Conservation (phyloP, 345 rosid genomes). For the Bruguiera gymnorhiza region DNA sequence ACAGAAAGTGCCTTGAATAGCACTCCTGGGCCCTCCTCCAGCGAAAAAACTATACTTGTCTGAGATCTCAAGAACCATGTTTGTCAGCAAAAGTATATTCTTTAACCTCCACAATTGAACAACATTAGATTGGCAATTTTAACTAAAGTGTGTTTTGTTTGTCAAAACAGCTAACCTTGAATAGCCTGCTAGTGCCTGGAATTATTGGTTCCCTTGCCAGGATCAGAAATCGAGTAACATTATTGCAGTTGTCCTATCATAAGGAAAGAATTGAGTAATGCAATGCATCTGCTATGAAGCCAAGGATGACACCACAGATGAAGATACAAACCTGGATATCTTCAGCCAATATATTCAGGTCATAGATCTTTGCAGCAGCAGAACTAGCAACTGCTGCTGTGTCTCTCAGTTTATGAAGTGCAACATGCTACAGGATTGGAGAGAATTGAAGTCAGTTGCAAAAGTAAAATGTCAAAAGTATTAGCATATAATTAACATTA, state of each 20-base stretch:
- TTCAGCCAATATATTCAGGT: slow-evolving; percentile 76
- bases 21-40: slow-evolving; percentile 95
- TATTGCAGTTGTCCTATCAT: slow-evolving; percentile 73
- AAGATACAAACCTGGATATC: slow-evolving; percentile 74
- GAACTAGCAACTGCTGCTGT: slow-evolving; percentile 94
- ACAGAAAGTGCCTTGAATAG: slow-evolving; percentile 99
- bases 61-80: slow-evolving; percentile 30
- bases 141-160: neutral
- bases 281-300: neutral
- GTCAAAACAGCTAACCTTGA: slow-evolving; percentile 61
- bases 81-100: slow-evolving; percentile 6
- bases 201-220: slow-evolving; percentile 98
- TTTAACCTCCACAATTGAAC: neutral
- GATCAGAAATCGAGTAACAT: slow-evolving; percentile 91
- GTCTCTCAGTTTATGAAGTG: slow-evolving; percentile 58
- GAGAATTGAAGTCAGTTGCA: slow-evolving; percentile 14
- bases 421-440: slow-evolving; percentile 50
- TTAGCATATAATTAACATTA: neutral
- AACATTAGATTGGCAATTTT: neutral
- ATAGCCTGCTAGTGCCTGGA: slow-evolving; percentile 78
- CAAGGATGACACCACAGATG: neutral
- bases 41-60: slow-evolving; percentile 95
- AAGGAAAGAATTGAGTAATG: slow-evolving; percentile 6
- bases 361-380: slow-evolving; percentile 76
- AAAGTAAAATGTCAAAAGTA: slow-evolving; percentile 7